Evolutionary conservation across 805 yeast genomes (phyloP).

Genomic region (Ogataea minuta): DNA sequence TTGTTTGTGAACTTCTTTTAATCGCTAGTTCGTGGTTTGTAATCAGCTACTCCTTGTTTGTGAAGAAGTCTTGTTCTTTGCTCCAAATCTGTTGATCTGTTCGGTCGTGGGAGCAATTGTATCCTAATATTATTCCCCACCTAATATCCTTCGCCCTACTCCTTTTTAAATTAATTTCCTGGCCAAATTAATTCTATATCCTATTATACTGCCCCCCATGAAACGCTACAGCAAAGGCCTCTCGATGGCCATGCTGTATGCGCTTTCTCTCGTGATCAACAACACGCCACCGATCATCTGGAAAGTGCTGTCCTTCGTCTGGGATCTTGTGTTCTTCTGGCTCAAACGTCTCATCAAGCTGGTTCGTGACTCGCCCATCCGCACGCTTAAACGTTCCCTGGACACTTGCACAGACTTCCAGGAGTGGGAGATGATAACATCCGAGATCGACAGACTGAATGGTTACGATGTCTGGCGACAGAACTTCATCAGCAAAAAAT

Average conservation of each 20-base stretch:
- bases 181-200: background rate
- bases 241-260: constrained; percentile 17
- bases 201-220: constrained; percentile 2
- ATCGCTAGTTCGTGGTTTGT: no score
- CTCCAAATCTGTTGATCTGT: no score
- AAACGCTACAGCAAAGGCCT: constrained; percentile 17
- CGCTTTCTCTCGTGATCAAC: constrained; percentile 17
- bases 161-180: background rate
- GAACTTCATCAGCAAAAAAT: constrained; percentile 74
- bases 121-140: no score
- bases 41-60: no score
- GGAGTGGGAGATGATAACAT: constrained; percentile 66
- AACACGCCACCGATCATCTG: constrained; percentile 29
- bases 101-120: no score
- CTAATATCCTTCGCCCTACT: background rate
- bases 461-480: constrained; percentile 72
- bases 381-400: constrained; percentile 20
- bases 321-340: constrained; percentile 50
- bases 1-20: no score
- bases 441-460: constrained; percentile 47
- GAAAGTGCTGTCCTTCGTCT: constrained; percentile 34
- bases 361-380: constrained; percentile 20
- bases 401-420: constrained; percentile 55
- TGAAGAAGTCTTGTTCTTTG: no score
- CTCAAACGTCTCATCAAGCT: constrained; percentile 29